Base-by-base conservation (phyloP, 192 early-diverging fungal genomes). In the Piromyces finnis region DNA sequence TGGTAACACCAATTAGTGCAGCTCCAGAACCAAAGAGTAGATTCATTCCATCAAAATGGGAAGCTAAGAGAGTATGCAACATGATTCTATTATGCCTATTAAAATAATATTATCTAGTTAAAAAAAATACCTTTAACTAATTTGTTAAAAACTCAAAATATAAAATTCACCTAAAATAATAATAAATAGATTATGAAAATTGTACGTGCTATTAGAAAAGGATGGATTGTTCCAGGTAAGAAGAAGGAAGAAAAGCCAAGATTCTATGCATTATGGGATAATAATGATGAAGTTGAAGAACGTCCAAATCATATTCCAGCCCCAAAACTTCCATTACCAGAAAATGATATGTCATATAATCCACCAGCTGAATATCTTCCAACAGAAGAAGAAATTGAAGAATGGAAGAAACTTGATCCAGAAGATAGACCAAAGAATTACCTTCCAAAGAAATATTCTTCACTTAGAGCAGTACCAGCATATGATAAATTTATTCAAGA, bases 331-430 rank as follows among this genome's bases (percentile, higher is more conserved):
- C 86, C 91, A 41, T 86, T 97, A 79, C 98, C 98, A 18, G 91
- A 92, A 82, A 94, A 99, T 83, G 91, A 91, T 78, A 95, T 96
- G 84, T 97, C 95, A 82, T 99, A 99, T 87, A 97, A 98, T 85
- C 98, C 98, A 29, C 98, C 98, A 18, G 89, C 82, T 11, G 98
- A 99, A 85, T 98, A 98, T 84, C 84, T 99, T 79, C 91, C 90
- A 18, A 95, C 92, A 12, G 89, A 92, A 13, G 89, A 94, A 68
- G 96, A 99, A 85, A 85, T 86, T 37, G 84, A 90, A 51, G 89
- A 92, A 84, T 97, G 95, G 95, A 86, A 94, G 78, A 88, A 87
- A 2, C 79, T 88, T 79, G 95, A 97, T 78, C 89, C 92, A 35
- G 93, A 95, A 35, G 90, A 94, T 83, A 89, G 95, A 78, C 85